Base-by-base conservation (phyloP, 2,329 filamentous ascomycete species). In the Nigrospora osmanthi region DNA sequence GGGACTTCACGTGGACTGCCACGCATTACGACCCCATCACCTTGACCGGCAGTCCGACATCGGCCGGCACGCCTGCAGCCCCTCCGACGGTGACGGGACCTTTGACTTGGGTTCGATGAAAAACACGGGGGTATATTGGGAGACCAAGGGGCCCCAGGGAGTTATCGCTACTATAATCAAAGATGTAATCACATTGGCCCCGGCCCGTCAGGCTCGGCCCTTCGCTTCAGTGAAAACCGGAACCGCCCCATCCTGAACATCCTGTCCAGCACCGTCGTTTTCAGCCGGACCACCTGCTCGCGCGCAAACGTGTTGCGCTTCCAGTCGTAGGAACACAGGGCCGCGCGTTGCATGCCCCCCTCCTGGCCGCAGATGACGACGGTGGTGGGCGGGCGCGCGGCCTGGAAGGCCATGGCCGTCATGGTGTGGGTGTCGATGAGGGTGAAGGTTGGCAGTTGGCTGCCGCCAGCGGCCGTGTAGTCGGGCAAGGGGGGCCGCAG, bases 261-360 rank as follows among this genome's bases (percentile, higher is more conserved):
- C 9, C 48, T 38, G 12, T 50, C 46, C 11, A 49, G 16, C 17
- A 49, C 46, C 13, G 43, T 17, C 1, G 50, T 50, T 34, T 48
- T 48, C 14, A 52, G 41, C 9, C 48, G 46, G 16, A 50, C 40
- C 1, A 52, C 44, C 19, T 49, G 37, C 33, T 50, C 46, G 15
- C 46, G 44, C 1, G 43, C 40, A 15, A 52, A 50, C 3, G 15
- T 45, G 15, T 34, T 38, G 3, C 37, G 36, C 23, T 35, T 38
- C 47, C 49, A 50, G 33, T 50, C 44, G 14, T 52, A 50, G 14
- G 48, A 50, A n/a, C 48, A 50, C 19, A 50, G 38, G 5, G 49
- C 39, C 13, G 38, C 46, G 31, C 50, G 45, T 34, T 52, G 50
- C 50, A 52, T 52, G 10, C 46, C 50, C 12, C 48, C 48, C 35